These are phyloP conservation scores for Kluyveromyces sp. DNA, from an alignment of 1,139 yeast genomes.

Conservation along the genomic window DNA sequence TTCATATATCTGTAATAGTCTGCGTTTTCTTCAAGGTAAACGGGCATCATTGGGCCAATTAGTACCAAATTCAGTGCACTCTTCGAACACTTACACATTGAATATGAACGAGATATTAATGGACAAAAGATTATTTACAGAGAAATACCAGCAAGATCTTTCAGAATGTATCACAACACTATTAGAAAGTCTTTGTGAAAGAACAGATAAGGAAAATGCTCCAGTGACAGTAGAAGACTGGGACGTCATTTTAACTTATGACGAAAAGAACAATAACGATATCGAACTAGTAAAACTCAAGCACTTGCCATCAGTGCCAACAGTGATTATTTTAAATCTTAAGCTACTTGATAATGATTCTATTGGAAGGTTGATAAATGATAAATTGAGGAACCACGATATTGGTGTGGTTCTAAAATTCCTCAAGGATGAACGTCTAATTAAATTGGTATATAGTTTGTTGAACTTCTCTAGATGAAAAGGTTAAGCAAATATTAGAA, in stretches of 20 bases:
- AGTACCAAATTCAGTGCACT: slow-evolving; percentile 14
- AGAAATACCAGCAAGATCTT: neutral
- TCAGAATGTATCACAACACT: neutral
- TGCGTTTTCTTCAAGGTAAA: slow-evolving; percentile 2
- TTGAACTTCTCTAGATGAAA: slow-evolving; percentile 8
- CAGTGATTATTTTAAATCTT: slow-evolving; percentile 6
- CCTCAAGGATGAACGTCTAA: slow-evolving; percentile 8
- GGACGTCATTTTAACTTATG: slow-evolving; percentile 7
- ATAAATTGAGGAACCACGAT: slow-evolving; percentile 6
- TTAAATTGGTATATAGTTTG: slow-evolving; percentile 10
- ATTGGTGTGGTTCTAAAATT: slow-evolving; percentile 10
- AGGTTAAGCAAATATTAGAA: no score
- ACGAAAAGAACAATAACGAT: slow-evolving; percentile 2
- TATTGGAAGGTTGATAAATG: slow-evolving; percentile 4
- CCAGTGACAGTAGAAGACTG: slow-evolving; percentile 3
- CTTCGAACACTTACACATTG: slow-evolving; percentile 12
- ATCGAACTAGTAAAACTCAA: slow-evolving; percentile 2
- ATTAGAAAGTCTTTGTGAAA: neutral
- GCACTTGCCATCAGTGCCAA: neutral
- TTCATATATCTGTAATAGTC: slow-evolving; percentile 21
- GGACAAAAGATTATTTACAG: slow-evolving; percentile 1
- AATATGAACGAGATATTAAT: slow-evolving; percentile 3
- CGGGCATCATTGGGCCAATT: slow-evolving; percentile 8
- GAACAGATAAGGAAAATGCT: no score
- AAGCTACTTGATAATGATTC: slow-evolving; percentile 6